A percentile compares a stretch with the other conserved stretches of the same genome.
Conservation (phyloP, 768 basidiomycete species). For the Cystofilobasidium ferigula region DNA sequence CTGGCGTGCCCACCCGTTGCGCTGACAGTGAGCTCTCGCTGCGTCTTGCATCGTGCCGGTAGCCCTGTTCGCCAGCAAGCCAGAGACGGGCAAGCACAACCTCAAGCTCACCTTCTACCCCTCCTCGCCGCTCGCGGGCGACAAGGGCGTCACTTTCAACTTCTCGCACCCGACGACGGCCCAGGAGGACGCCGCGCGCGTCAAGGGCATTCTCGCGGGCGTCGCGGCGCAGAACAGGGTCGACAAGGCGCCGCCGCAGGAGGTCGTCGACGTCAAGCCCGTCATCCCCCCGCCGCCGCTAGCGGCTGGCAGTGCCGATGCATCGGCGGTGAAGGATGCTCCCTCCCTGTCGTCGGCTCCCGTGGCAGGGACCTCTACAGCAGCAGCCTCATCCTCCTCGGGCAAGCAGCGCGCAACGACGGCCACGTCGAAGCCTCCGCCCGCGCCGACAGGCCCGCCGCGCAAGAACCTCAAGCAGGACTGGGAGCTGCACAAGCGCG, state of each 20-base stretch:
- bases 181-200: constrained; percentile 31
- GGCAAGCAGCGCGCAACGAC: constrained; percentile 28
- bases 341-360: constrained; percentile 6
- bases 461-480: constrained; percentile 25
- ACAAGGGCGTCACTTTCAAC: constrained; percentile 33
- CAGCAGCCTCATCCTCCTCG: constrained; percentile 7
- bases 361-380: constrained; percentile 24
- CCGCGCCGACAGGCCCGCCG: constrained; percentile 4
- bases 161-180: constrained; percentile 31
- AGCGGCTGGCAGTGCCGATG: constrained; percentile 7
- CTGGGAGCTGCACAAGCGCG: constrained; percentile 35
- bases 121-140: constrained; percentile 29
- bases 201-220: constrained; percentile 35
- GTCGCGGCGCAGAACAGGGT: constrained; percentile 32
- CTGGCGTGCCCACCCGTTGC: constrained; percentile 29
- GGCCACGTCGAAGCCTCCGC: constrained; percentile 11
- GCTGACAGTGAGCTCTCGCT: constrained; percentile 12
- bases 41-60: no score
- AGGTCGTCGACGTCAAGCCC: background rate
- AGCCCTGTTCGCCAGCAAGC: constrained; percentile 38
- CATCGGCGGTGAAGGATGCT: background rate
- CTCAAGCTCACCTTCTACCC: constrained; percentile 36
- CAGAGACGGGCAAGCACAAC: constrained; percentile 32
- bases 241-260: constrained; percentile 19
- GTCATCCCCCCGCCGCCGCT: constrained; percentile 4